These are phyloP conservation scores for Pseudopithomyces maydicus DNA, from an alignment of 2,329 filamentous ascomycete species.

Conservation along the genomic window DNA sequence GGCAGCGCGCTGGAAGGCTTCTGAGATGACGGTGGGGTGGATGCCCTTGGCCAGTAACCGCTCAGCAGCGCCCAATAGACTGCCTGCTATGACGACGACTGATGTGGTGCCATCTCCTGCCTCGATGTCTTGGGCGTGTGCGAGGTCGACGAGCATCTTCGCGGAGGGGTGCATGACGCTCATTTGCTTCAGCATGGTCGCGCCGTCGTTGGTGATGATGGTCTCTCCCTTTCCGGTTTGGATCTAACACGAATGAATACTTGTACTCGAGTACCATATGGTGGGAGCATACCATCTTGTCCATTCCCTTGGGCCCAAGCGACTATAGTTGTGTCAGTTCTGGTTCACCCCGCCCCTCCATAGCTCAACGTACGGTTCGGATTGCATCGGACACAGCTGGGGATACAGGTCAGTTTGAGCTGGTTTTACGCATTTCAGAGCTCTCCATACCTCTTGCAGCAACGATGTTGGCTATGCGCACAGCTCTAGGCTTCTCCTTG, in stretches of 20 bases:
- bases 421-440: constrained; percentile 21
- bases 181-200: constrained; percentile 99
- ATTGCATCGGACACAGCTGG: constrained; percentile 96
- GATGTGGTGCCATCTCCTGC: constrained; percentile 98
- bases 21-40: constrained; percentile 96
- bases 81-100: constrained; percentile 96
- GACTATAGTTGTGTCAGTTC: constrained; percentile 58
- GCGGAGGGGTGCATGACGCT: constrained; percentile 99
- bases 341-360: constrained; percentile 23
- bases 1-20: constrained; percentile 94
- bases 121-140: constrained; percentile 96
- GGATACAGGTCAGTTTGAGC: constrained; percentile 24
- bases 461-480: constrained; percentile 94
- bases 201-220: constrained; percentile 99
- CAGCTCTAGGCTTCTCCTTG: constrained; percentile 99
- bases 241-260: constrained; percentile 60
- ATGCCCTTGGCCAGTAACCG: constrained; percentile 86
- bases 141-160: constrained; percentile 98
- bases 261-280: background rate
- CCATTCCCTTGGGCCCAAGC: constrained; percentile 94
- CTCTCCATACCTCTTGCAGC: constrained; percentile 79
- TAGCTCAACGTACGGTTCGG: constrained; percentile 67
- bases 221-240: constrained; percentile 95
- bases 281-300: constrained; percentile 76
- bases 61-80: constrained; percentile 91